phyloP scores from a whole-genome alignment of 805 yeast genomes.

The Martiniozyma abietophila region DNA sequence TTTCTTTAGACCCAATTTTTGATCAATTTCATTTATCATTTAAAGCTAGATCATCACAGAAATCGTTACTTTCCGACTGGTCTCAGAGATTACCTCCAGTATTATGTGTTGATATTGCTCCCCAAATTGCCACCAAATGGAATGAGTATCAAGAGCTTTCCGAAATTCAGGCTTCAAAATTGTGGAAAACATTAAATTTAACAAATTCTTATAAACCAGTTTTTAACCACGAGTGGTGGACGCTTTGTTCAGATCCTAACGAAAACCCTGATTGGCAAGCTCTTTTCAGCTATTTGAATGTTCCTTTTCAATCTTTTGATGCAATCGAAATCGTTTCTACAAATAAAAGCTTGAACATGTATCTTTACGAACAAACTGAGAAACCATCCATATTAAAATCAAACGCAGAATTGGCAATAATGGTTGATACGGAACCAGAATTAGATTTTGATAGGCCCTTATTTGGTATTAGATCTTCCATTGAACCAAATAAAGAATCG shows the following conservation, averaged over 20 bases:
- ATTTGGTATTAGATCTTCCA: slow-evolving; percentile 6
- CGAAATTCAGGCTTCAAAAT: slow-evolving; percentile 7
- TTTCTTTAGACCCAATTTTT: too few relatives aligned
- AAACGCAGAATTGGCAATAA: slow-evolving; percentile 16
- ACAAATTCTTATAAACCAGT: slow-evolving; percentile 10
- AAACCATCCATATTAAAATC: not conserved
- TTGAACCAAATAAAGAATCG: slow-evolving; percentile 5
- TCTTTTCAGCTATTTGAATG: too few relatives aligned
- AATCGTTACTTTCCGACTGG: too few relatives aligned
- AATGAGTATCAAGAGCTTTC: slow-evolving; percentile 17
- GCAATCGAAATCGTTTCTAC: slow-evolving; percentile 6
- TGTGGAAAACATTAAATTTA: slow-evolving; percentile 8
- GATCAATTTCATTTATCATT: too few relatives aligned
- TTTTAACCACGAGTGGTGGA: slow-evolving; percentile 24
- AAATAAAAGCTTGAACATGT: not conserved
- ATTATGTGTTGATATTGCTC: slow-evolving; percentile 21
- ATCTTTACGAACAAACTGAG: not conserved
- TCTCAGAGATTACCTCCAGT: slow-evolving; percentile 10
- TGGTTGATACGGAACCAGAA: slow-evolving; percentile 1
- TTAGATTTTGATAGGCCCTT: slow-evolving; percentile 7
- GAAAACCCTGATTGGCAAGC: too few relatives aligned
- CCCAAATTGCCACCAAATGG: slow-evolving; percentile 20
- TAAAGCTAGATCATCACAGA: too few relatives aligned
- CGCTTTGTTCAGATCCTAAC: too few relatives aligned
- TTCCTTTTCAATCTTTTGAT: not conserved